Base-by-base conservation (phyloP, 2,329 filamentous ascomycete genomes). In the Epichloe gansuensis region DNA sequence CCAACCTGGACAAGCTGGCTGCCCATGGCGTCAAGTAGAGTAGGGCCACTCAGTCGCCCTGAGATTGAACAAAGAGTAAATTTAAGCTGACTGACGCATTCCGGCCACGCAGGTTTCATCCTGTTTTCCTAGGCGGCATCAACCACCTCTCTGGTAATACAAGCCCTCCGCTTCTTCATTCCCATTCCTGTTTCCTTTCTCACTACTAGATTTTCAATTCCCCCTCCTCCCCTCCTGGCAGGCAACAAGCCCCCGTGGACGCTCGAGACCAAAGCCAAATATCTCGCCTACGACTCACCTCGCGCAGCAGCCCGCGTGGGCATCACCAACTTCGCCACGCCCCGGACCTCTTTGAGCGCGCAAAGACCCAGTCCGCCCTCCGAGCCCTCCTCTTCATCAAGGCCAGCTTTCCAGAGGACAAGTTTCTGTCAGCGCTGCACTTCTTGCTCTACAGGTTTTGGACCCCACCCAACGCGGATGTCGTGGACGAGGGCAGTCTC, bases 161-260 rank as follows among this genome's bases (percentile, higher is more conserved):
- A 31, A 15, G 23, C 15, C 9, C 39, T 50, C 28, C 38, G 15
- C 47, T 35, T 31, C 35, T 37, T 34, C 15, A 11, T 9, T 43
- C 43, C 37, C 35, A 11, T 46, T 12, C n/a, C 25, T 12, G 3
- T 28, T 5, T 21, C 23, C 17, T 13, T 47, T 13, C 15, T 9
- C 25, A 12, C 28, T 11, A 12, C 28, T 11, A 5, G 35, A 12
- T 21, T 7, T 34, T 4, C 25, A 15, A 3, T n/a, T 17, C 17
- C 17, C 17, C 17, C 2, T 17, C 2, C 2, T 1, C 31, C 8
- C 11, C 21, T 1, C 39, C 7, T 2, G 9, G 31, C 58, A 80
- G 84, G 85, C 48, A 91, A 93, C 66, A 80, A 80, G 58, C 86
- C 87, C 0, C 87, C 88, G 1, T 90, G 85, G 84, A 73, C 73